Evolutionary conservation across 495 filamentous ascomycete species (phyloP).

Genomic region (Glonium stellatum): DNA sequence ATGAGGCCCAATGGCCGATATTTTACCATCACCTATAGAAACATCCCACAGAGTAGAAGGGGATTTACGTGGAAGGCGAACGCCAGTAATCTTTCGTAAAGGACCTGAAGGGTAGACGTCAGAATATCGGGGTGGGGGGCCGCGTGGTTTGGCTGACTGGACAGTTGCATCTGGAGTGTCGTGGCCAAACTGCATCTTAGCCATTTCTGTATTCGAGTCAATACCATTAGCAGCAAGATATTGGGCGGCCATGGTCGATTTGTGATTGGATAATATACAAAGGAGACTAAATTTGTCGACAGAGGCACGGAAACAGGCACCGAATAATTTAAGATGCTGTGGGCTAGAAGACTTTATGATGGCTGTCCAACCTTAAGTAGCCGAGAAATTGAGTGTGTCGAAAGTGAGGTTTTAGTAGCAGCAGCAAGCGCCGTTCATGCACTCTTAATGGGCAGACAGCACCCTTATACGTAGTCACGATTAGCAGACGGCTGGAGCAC

Average conservation of each 20-base stretch:
- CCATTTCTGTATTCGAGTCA: constrained; percentile 30
- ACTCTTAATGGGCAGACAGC: not conserved
- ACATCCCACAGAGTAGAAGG: constrained; percentile 41
- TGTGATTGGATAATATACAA: not conserved
- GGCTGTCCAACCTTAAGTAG: not conserved
- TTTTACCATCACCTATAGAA: constrained; percentile 36
- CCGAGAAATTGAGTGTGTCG: not conserved
- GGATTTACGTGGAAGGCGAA: constrained; percentile 37
- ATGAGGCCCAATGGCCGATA: constrained; percentile 37
- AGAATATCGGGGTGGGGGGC: constrained; percentile 18
- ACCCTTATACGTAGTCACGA: not conserved
- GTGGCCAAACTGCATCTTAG: constrained; percentile 26
- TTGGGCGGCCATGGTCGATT: constrained; percentile 27
- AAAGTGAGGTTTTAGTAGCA: not conserved
- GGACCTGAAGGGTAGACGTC: constrained; percentile 17
- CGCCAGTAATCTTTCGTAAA: constrained; percentile 31
- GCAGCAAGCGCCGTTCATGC: not conserved
- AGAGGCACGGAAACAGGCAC: not conserved
- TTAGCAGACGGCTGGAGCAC: not conserved
- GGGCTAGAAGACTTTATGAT: not conserved
- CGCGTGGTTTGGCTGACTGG: not conserved
- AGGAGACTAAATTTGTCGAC: not conserved
- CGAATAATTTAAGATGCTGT: not conserved
- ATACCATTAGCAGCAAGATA: constrained; percentile 28
- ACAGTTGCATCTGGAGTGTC: constrained; percentile 5